phyloP scores from a whole-genome alignment of 1,139 yeast genomes.

The Zygoascus hellenicus region DNA sequence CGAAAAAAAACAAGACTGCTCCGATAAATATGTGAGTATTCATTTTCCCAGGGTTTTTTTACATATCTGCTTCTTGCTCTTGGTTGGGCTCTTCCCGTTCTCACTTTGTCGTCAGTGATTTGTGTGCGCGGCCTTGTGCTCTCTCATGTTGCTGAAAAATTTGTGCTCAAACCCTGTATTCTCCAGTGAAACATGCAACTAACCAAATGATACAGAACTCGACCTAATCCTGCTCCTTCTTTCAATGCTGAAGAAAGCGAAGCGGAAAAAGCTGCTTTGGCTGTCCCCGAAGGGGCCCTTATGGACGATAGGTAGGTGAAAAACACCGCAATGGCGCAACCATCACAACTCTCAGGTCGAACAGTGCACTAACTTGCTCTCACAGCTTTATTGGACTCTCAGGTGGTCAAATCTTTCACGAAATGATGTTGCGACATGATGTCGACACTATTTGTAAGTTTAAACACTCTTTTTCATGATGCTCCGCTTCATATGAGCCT shows the following conservation, averaged over 20 bases:
- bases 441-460: constrained; percentile 94
- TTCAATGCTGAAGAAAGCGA: constrained; percentile 32
- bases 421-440: constrained; percentile 94
- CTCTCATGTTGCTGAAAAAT: constrained; percentile 1
- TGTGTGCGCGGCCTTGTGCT: neutral
- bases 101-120: neutral
- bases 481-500: neutral
- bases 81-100: no score
- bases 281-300: constrained; percentile 16
- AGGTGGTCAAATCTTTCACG: constrained; percentile 97
- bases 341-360: neutral
- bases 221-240: constrained; percentile 52
- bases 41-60: no score
- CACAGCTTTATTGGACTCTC: constrained; percentile 88
- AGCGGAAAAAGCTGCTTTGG: constrained; percentile 13
- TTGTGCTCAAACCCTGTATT: neutral
- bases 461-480: constrained; percentile 13
- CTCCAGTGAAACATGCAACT: neutral
- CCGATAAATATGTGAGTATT: constrained; percentile 9
- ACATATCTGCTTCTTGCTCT: no score
- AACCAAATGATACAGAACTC: constrained; percentile 14
- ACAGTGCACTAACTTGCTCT: constrained; percentile 43
- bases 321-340: no score
- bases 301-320: constrained; percentile 24
- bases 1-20: constrained; percentile 8